phyloP scores from a whole-genome alignment of 192 early-diverging fungal species.

The Backusella psychrophila region DNA sequence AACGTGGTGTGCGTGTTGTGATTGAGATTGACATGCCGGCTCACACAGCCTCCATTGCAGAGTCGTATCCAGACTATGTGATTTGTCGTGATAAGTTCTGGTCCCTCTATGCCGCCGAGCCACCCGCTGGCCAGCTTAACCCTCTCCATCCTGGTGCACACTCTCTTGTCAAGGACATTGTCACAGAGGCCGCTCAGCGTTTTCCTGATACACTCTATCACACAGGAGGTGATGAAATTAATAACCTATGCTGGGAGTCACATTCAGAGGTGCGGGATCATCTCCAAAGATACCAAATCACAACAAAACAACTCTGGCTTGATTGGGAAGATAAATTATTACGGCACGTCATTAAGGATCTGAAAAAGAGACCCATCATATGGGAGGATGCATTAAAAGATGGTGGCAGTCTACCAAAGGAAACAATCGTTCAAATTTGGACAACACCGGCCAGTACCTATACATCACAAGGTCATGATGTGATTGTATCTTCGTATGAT shows the following conservation, averaged over 20 bases:
- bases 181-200: slow-evolving; percentile 54
- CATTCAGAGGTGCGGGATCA: slow-evolving; percentile 35
- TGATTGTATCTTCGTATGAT: slow-evolving; percentile 58
- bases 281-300: slow-evolving; percentile 14
- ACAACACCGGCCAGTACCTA: slow-evolving; percentile 52
- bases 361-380: slow-evolving; percentile 53
- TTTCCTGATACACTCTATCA: slow-evolving; percentile 78
- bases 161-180: slow-evolving; percentile 53
- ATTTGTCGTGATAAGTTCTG: slow-evolving; percentile 62
- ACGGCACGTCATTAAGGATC: not conserved
- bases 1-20: slow-evolving; percentile 76
- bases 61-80: slow-evolving; percentile 51
- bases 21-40: slow-evolving; percentile 88
- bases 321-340: slow-evolving; percentile 22
- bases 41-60: slow-evolving; percentile 53
- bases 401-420: slow-evolving; percentile 38
- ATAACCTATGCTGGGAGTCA: slow-evolving; percentile 55
- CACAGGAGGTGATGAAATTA: slow-evolving; percentile 75
- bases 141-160: slow-evolving; percentile 59
- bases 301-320: slow-evolving; percentile 22
- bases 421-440: slow-evolving; percentile 69
- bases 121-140: slow-evolving; percentile 81
- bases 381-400: slow-evolving; percentile 77
- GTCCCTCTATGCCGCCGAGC: slow-evolving; percentile 65
- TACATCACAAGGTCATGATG: slow-evolving; percentile 59